Evolutionary conservation across 306 rosid species (phyloP).

Genomic region (Quercus engelmannii): DNA sequence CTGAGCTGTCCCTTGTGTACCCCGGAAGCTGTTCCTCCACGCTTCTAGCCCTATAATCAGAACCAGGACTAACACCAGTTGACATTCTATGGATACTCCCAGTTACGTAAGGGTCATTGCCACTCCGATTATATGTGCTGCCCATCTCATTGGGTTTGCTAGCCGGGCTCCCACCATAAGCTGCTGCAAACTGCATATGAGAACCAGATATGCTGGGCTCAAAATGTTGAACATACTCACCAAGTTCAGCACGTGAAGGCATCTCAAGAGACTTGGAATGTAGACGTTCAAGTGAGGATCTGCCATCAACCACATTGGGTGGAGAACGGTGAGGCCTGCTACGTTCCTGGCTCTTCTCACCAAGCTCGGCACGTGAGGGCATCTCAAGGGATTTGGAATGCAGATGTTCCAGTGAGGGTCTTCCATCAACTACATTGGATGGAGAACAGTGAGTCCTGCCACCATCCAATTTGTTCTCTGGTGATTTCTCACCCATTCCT

Average conservation of each 20-base stretch:
- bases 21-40: conserved; percentile 31
- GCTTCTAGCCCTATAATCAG: conserved; percentile 28
- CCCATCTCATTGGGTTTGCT: conserved; percentile 3
- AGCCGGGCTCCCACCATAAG: conserved; percentile 6
- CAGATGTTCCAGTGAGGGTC: conserved; percentile 19
- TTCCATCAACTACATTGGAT: conserved; percentile 18
- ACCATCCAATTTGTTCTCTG: conserved; percentile 18
- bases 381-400: conserved; percentile 16
- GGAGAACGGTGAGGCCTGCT: conserved; percentile 13
- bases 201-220: conserved; percentile 28
- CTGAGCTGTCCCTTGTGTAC: conserved; percentile 19
- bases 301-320: conserved; percentile 17
- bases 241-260: conserved; percentile 26
- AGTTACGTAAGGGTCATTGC: conserved; percentile 4
- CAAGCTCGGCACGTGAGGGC: conserved; percentile 27
- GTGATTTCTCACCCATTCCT: conserved; percentile 19
- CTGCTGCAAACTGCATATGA: conserved; percentile 7
- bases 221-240: conserved; percentile 11
- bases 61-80: conserved; percentile 18
- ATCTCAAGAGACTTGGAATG: conserved; percentile 17
- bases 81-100: conserved; percentile 20
- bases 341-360: conserved; percentile 12
- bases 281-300: conserved; percentile 19
- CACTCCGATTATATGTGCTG: conserved; percentile 3
- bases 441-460: conserved; percentile 14